A percentile compares a stretch with the other conserved stretches of the same genome.
Evolutionary conservation across 1,284 basidiomycete genomes (phyloP).

Genomic region (Sphaerobolus stellatus): DNA sequence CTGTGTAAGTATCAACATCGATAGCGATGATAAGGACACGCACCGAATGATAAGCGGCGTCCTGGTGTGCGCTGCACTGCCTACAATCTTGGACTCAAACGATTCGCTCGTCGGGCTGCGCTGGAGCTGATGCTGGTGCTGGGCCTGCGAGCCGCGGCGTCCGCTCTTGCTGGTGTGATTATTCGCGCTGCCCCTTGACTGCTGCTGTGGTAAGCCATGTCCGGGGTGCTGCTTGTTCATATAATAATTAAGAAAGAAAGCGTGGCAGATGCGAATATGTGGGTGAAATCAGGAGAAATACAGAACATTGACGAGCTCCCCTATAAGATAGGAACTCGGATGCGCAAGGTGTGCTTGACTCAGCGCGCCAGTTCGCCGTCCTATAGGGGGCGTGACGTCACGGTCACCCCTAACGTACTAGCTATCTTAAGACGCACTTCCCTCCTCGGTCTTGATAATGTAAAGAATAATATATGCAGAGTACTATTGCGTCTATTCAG

Average conservation of each 20-base stretch:
- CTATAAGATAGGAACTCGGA: no score
- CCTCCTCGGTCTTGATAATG: no score
- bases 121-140: constrained; percentile 5
- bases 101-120: background rate
- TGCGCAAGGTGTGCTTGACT: no score
- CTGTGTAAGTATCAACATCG: background rate
- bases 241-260: constrained; percentile 3
- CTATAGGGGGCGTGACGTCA: no score
- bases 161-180: background rate
- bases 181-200: constrained; percentile 1
- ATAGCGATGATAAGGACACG: constrained; percentile 13
- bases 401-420: no score
- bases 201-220: constrained; percentile 7
- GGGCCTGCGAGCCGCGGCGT: background rate
- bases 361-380: no score
- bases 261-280: no score
- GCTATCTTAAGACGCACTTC: no score
- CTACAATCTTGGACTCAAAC: background rate
- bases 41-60: constrained; percentile 30
- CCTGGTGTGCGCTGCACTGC: constrained; percentile 19
- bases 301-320: no score
- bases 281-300: no score
- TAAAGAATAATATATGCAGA: no score
- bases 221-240: constrained; percentile 10
- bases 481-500: no score